Conservation (phyloP, 306 rosid genomes). For the Leucaena leucocephala region DNA sequence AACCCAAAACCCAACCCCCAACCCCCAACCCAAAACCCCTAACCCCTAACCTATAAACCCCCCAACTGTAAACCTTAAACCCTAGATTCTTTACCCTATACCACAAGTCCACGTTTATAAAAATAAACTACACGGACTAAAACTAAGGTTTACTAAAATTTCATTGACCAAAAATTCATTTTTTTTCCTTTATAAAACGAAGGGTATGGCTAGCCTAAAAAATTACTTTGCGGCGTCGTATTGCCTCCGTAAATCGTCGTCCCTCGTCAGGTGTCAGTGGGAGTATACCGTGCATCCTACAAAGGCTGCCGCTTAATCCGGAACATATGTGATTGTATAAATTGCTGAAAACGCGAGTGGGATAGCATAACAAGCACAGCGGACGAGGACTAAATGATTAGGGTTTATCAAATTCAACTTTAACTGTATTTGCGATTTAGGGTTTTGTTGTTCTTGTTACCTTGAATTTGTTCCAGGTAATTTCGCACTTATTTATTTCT, state of each 20-base stretch:
- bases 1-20: too few species aligned
- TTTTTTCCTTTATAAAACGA: too few species aligned
- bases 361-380: not conserved
- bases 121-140: too few species aligned
- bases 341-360: conserved; percentile 1
- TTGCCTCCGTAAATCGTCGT: not conserved
- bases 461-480: conserved; percentile 43
- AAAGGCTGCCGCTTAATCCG: conserved; percentile 37
- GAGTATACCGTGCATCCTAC: conserved; percentile 4
- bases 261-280: not conserved
- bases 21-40: too few species aligned
- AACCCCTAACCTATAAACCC: too few species aligned
- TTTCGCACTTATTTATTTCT: conserved; percentile 19
- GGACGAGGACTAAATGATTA: conserved; percentile 31
- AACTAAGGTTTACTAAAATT: too few species aligned
- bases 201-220: not conserved
- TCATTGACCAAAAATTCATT: not conserved
- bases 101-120: too few species aligned
- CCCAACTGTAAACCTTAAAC: too few species aligned
- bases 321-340: not conserved
- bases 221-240: not conserved
- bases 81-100: too few species aligned
- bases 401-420: conserved; percentile 46
- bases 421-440: not conserved
- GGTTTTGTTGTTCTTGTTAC: conserved; percentile 12